Evolutionary conservation across 2,329 filamentous ascomycete species (phyloP), one percentile per base, ranked within the genome.

Genomic region (Cercospora citrullina): DNA sequence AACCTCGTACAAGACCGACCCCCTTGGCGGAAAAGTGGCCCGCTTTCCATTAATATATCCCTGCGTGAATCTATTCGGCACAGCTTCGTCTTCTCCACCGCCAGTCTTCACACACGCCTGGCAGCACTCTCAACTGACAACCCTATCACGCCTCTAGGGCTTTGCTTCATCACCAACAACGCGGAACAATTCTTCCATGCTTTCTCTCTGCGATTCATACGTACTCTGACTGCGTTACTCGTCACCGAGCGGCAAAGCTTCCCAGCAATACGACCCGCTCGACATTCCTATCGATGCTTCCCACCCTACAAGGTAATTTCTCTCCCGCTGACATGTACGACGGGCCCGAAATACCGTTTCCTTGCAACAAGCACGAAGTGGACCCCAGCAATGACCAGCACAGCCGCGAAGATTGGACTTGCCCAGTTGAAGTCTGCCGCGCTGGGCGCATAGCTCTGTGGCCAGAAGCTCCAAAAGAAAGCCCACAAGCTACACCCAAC

Each of bases 381-480:
- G 7, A 65, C 39, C 2, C 31, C 63, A 18, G 63, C 63, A 16
- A 65, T 26, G n/a, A 60, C 14, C 14, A 65, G 21, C 21, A 65
- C 55, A 12, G 45, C 30, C 16, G 39, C 55, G 28, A 65, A 65
- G 1, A 65, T 65, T 14, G 55, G 63, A 65, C 53, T 48, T 6
- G 63, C 55, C 63, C 63, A 65, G 16, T 65, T 65, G 55, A 65
- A 65, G 10, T 51, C 63, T 36, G 63, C 63, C 4, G 63, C 53
- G 21, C 31, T 48, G 8, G 63, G 63, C 18, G 39, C 57, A 59
- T 59, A 58, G 23, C 48, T 45, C 26, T 59, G 68, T 31, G 69
- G 68, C 68, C 68, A 71, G 30, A 68, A 70, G 36, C 33, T 51
- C 64, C 66, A 67, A 59, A 72, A 68, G 64, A 74, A 72, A 5